Conservation (phyloP, 139 green algal genomes). For the Chlamydomonas sp. region DNA sequence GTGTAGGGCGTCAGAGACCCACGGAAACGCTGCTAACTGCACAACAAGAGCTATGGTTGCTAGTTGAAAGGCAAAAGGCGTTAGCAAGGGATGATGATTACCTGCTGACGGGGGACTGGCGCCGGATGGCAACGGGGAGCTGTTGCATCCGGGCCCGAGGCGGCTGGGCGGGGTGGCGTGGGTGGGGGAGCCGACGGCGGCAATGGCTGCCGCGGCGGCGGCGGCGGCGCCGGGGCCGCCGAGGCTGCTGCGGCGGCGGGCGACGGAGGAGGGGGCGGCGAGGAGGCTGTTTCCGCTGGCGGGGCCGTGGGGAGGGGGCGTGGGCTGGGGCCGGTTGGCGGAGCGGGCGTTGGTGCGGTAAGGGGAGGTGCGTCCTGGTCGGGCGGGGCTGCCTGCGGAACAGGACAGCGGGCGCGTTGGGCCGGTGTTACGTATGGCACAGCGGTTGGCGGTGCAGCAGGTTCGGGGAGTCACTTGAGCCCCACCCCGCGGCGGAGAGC, state of each 20-base stretch:
- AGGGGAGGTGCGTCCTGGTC: background rate
- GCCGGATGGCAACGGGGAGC: background rate
- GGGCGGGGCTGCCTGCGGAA: slow-evolving; percentile 14
- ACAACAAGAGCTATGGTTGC: no score
- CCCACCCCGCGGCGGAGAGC: no score
- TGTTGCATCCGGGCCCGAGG: background rate
- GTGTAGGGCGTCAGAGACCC: no score
- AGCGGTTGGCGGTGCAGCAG: no score
- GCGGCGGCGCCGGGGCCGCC: background rate
- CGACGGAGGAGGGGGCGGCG: background rate
- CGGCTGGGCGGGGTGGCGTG: background rate
- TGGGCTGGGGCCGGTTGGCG: background rate
- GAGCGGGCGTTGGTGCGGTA: slow-evolving; percentile 5
- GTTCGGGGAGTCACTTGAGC: no score
- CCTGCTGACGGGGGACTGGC: no score
- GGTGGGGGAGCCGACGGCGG: background rate
- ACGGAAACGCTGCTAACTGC: no score
- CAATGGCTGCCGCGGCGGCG: background rate
- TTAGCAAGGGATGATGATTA: no score
- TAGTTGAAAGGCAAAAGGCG: no score
- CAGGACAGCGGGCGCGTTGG: no score
- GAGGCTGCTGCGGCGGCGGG: background rate
- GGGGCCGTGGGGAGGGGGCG: background rate
- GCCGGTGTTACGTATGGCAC: no score
- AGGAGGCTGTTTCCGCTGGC: background rate